Conservation (phyloP, 2,329 filamentous ascomycete genomes). For the Paraconiothyrium sp. region DNA sequence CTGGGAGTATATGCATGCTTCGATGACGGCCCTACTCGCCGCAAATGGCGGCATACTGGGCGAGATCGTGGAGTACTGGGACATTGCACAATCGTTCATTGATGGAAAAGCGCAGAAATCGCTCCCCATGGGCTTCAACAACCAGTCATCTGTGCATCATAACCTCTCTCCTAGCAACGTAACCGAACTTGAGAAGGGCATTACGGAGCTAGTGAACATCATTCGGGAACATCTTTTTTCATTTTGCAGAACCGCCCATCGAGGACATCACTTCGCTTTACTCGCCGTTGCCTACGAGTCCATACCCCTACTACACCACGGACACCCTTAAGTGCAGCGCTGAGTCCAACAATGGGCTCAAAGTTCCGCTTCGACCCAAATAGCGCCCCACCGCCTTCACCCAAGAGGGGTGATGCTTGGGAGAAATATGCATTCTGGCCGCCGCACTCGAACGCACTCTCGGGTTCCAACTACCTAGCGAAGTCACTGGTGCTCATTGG, state of each 20-base stretch:
- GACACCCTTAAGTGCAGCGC: slow-evolving; percentile 63
- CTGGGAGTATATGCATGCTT: slow-evolving; percentile 87
- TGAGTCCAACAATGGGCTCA: slow-evolving; percentile 70
- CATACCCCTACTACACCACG: slow-evolving; percentile 68
- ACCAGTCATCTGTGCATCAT: slow-evolving; percentile 83
- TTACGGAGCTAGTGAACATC: slow-evolving; percentile 82
- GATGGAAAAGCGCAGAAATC: slow-evolving; percentile 82
- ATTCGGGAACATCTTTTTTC: slow-evolving; percentile 80
- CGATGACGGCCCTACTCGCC: slow-evolving; percentile 78
- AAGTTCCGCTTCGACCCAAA: slow-evolving; percentile 82
- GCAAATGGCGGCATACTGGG: slow-evolving; percentile 80
- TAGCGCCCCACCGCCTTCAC: slow-evolving; percentile 80
- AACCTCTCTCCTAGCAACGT: slow-evolving; percentile 77
- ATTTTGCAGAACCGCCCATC: slow-evolving; percentile 86
- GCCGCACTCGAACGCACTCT: slow-evolving; percentile 88
- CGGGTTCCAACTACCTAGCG: slow-evolving; percentile 88
- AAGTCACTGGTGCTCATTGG: slow-evolving; percentile 84
- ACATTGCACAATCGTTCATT: slow-evolving; percentile 88
- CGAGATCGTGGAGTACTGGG: slow-evolving; percentile 93
- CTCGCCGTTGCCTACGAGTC: slow-evolving; percentile 78
- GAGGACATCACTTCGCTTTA: slow-evolving; percentile 90
- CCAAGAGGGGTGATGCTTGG: slow-evolving; percentile 80
- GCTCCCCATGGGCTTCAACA: slow-evolving; percentile 82
- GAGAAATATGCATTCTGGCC: slow-evolving; percentile 98
- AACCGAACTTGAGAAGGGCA: slow-evolving; percentile 76